Percentiles rank a stretch among this genome's conserved stretches.
Conservation (phyloP, 768 basidiomycete species). For the Boletus bicolor region DNA sequence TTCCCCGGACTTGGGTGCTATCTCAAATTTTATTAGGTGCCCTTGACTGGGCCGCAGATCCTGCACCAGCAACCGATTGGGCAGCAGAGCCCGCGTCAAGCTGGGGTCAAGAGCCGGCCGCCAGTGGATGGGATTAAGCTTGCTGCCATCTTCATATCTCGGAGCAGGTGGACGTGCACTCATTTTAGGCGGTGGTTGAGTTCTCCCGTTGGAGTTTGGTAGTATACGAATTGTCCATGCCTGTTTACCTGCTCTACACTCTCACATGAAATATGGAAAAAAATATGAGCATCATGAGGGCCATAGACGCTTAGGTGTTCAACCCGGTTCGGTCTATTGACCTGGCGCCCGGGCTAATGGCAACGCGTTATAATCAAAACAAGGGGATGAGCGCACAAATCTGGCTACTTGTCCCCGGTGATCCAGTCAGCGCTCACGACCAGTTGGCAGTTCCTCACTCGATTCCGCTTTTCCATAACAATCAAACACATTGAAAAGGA, state of each 20-base stretch:
- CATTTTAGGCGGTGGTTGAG: not conserved
- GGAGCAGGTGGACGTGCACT: constrained; percentile 1
- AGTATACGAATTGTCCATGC: constrained; percentile 18
- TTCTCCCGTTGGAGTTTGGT: constrained; percentile 6
- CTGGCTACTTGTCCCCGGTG: no score
- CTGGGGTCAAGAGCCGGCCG: constrained; percentile 35
- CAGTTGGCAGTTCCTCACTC: not conserved
- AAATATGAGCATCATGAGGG: constrained; percentile 12
- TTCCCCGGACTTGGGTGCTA: not conserved
- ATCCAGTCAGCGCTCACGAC: no score
- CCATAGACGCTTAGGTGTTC: not conserved
- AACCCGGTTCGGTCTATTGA: no score
- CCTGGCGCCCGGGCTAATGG: no score
- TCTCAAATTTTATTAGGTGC: constrained; percentile 41
- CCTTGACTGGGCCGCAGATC: constrained; percentile 83
- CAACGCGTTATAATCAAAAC: no score
- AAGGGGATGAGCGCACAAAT: not conserved
- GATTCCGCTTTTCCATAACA: no score
- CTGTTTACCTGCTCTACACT: constrained; percentile 15
- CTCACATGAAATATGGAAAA: constrained; percentile 15
- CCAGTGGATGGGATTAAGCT: constrained; percentile 32
- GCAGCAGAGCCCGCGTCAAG: constrained; percentile 65
- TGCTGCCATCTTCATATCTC: not conserved
- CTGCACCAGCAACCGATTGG: constrained; percentile 70
- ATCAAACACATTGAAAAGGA: no score